Conservation (phyloP, 495 filamentous ascomycete species). For the Penicillium turbatum region DNA sequence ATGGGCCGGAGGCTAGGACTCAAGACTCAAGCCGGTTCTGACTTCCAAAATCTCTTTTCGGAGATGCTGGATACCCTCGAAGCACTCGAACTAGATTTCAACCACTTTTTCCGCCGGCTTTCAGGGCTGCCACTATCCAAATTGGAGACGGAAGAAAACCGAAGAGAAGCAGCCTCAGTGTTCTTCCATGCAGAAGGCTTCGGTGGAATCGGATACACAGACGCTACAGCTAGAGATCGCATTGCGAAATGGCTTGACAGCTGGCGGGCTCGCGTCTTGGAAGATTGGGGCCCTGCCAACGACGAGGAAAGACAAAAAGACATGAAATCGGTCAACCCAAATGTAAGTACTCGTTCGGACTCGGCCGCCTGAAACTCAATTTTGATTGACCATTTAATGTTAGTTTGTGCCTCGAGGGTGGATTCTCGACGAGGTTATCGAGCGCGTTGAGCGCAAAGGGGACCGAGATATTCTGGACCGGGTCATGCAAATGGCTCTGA, state of each 20-base stretch:
- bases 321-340: constrained; percentile 88
- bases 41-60: constrained; percentile 74
- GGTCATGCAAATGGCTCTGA: constrained; percentile 72
- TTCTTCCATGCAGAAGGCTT: constrained; percentile 72
- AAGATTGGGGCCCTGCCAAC: constrained; percentile 61
- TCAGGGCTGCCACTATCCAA: constrained; percentile 52
- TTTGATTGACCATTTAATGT: constrained; percentile 1
- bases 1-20: constrained; percentile 79
- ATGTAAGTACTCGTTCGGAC: constrained; percentile 34
- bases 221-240: constrained; percentile 53
- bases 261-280: constrained; percentile 62
- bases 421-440: constrained; percentile 91
- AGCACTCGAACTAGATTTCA: constrained; percentile 77
- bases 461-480: constrained; percentile 72
- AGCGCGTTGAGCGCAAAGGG: constrained; percentile 75
- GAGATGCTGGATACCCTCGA: constrained; percentile 81
- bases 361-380: neutral
- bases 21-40: constrained; percentile 54
- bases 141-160: constrained; percentile 55
- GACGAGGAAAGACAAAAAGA: constrained; percentile 59
- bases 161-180: constrained; percentile 51
- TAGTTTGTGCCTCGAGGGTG: constrained; percentile 80
- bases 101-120: constrained; percentile 82
- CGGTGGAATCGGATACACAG: constrained; percentile 52
- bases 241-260: constrained; percentile 70